Conservation (phyloP, 768 basidiomycete species). For the Mrakia blollopis region DNA sequence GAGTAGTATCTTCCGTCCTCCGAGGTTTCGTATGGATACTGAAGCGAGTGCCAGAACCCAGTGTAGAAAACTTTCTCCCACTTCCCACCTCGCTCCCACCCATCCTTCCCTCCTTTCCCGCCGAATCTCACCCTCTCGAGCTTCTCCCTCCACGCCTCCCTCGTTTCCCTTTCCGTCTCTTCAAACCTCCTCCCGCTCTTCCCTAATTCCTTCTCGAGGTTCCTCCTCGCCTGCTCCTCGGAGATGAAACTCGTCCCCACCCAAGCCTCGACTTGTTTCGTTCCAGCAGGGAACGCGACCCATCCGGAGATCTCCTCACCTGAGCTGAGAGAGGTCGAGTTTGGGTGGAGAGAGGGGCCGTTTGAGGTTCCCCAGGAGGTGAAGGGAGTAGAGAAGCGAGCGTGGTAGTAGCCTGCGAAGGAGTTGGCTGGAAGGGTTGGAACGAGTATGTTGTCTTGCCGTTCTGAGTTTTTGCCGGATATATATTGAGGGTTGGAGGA, state of each 20-base stretch:
- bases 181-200: conserved; percentile 46
- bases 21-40: conserved; percentile 73
- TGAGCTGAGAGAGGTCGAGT: conserved; percentile 39
- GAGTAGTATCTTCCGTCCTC: conserved; percentile 69
- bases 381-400: conserved; percentile 46
- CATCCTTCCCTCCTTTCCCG: conserved; percentile 38
- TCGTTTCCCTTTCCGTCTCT: conserved; percentile 51
- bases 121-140: conserved; percentile 53
- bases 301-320: conserved; percentile 54
- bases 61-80: conserved; percentile 52
- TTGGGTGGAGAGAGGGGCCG: conserved; percentile 47
- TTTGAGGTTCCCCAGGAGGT: conserved; percentile 52
- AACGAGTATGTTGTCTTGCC: conserved; percentile 66
- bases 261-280: conserved; percentile 52
- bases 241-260: conserved; percentile 73
- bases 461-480: conserved; percentile 60
- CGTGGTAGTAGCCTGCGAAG: conserved; percentile 52
- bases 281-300: conserved; percentile 39
- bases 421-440: conserved; percentile 46
- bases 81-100: conserved; percentile 3
- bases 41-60: conserved; percentile 44
- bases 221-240: conserved; percentile 56
- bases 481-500: conserved; percentile 49
- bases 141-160: conserved; percentile 58
- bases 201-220: conserved; percentile 18